These are phyloP conservation scores for Phialemonium atrogriseum DNA, from an alignment of 2,329 filamentous ascomycete genomes.

Conservation along the genomic window DNA sequence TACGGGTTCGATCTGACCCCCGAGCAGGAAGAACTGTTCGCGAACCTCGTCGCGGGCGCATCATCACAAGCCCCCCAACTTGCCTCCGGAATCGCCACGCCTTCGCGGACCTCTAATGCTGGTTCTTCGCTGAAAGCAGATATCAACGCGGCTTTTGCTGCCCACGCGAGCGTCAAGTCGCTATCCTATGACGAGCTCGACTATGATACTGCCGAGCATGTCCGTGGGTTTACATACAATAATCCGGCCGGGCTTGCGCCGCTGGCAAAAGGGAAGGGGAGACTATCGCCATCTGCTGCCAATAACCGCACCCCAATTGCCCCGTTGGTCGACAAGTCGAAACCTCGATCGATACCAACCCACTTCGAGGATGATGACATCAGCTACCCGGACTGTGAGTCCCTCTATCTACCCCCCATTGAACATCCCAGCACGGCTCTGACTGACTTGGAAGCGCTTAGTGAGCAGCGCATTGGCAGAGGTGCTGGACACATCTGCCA, in stretches of 20 bases:
- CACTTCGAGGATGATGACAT: conserved; percentile 13
- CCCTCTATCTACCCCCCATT: not conserved
- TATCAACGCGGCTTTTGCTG: conserved; percentile 6
- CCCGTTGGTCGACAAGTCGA: conserved; percentile 9
- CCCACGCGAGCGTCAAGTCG: conserved; percentile 4
- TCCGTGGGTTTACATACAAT: no score
- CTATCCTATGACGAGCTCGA: conserved; percentile 10
- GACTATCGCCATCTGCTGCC: conserved; percentile 6
- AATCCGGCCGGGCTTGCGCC: no score
- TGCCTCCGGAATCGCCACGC: conserved; percentile 3
- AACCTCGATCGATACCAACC: conserved; percentile 5
- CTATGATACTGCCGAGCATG: not conserved
- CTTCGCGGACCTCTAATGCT: conserved; percentile 2
- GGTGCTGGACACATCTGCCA: conserved; percentile 12
- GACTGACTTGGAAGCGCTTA: conserved; percentile 59
- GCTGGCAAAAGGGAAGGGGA: no score
- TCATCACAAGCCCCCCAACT: conserved; percentile 7
- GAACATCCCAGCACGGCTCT: conserved; percentile 29
- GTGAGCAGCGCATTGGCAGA: conserved; percentile 39
- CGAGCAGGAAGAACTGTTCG: conserved; percentile 37
- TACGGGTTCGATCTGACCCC: conserved; percentile 38
- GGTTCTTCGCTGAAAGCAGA: conserved; percentile 3
- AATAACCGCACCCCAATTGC: conserved; percentile 4
- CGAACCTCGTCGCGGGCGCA: conserved; percentile 12
- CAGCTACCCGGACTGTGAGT: conserved; percentile 46